A percentile compares a stretch with the other conserved stretches of the same genome.
Conservation (phyloP, 257 asterid species). For the Nicotiana sylvestris region DNA sequence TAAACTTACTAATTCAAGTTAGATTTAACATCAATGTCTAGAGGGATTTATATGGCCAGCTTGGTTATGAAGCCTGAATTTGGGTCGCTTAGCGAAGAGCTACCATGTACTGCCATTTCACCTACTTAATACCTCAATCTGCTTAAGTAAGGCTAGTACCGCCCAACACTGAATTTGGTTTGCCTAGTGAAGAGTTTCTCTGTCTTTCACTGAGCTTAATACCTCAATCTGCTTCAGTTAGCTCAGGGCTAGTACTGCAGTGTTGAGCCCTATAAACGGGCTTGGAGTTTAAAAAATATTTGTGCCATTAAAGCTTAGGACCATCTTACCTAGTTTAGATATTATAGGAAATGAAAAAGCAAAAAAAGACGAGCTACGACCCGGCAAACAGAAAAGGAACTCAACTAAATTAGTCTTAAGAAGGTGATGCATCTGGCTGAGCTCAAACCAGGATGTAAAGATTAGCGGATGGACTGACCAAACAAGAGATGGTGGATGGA, state of each 20-base stretch:
- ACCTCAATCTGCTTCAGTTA: not conserved
- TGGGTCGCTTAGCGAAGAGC: not conserved
- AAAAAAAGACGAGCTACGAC: not conserved
- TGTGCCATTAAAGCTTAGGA: slow-evolving; percentile 1
- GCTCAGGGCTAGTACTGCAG: not conserved
- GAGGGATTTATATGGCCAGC: not conserved
- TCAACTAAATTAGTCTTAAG: not conserved
- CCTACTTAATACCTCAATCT: not conserved
- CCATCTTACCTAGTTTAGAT: not conserved
- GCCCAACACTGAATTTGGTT: not conserved
- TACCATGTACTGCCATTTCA: not conserved
- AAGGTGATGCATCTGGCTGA: not conserved
- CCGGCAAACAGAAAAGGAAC: not conserved
- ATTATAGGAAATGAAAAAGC: slow-evolving; percentile 5
- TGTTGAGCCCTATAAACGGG: not conserved
- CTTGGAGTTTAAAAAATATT: not conserved
- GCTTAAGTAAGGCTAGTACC: not conserved
- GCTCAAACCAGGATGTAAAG: not conserved
- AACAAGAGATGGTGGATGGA: not conserved
- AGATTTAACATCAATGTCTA: not conserved
- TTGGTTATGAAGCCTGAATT: not conserved
- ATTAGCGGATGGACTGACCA: not conserved
- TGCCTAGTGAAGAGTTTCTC: not conserved
- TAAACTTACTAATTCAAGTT: not conserved
- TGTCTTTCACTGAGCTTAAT: not conserved